These are phyloP conservation scores for Scheffersomyces coipomensis DNA, from an alignment of 805 yeast genomes.

Conservation along the genomic window DNA sequence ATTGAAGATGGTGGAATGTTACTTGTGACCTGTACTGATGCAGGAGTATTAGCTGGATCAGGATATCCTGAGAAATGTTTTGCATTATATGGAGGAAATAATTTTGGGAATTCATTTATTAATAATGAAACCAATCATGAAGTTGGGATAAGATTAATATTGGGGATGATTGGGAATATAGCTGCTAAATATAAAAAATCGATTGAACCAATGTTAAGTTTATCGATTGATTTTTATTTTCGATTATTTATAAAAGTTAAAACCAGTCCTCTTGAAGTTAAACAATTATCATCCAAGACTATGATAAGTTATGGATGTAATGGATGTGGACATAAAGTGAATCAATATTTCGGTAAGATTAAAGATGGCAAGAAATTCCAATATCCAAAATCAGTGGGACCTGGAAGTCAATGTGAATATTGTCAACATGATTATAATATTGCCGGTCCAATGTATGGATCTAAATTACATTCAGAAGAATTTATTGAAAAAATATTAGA, in stretches of 20 bases:
- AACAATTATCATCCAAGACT: constrained; percentile 71
- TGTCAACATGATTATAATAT: constrained; percentile 73
- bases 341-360: constrained; percentile 72
- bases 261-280: constrained; percentile 78
- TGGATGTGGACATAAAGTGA: constrained; percentile 74
- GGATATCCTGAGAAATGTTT: constrained; percentile 97
- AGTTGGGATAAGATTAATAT: constrained; percentile 82
- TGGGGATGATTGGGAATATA: constrained; percentile 69
- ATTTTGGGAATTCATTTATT: constrained; percentile 57
- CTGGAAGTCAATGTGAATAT: constrained; percentile 60
- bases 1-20: constrained; percentile 83
- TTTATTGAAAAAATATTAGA: constrained; percentile 66
- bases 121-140: constrained; percentile 82
- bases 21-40: constrained; percentile 92
- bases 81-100: constrained; percentile 91
- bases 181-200: constrained; percentile 89
- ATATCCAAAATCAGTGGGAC: constrained; percentile 50
- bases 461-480: constrained; percentile 64
- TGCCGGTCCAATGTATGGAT: constrained; percentile 98
- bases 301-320: constrained; percentile 81
- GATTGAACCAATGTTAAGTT: constrained; percentile 81
- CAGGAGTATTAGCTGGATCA: constrained; percentile 92
- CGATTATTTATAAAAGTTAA: constrained; percentile 78
- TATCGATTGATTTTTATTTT: constrained; percentile 91
- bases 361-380: constrained; percentile 52